A percentile compares a stretch with the other conserved stretches of the same genome.
Conservation (phyloP, 2,329 filamentous ascomycete species). For the Fusarium scirpi region DNA sequence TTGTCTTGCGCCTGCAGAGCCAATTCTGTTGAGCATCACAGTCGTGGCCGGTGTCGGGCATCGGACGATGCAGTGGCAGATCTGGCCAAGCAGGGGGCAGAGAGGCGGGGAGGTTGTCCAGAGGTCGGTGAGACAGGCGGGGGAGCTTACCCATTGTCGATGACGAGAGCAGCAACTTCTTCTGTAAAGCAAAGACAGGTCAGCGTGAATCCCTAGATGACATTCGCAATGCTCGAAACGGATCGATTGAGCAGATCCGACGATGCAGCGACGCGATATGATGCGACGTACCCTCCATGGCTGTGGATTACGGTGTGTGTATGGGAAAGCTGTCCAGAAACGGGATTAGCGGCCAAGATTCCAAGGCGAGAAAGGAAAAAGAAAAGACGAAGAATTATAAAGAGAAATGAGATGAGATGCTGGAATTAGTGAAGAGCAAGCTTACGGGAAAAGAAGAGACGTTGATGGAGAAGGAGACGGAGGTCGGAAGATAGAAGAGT, state of each 20-base stretch:
- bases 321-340: conserved; percentile 51
- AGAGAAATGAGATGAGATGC: conserved; percentile 34
- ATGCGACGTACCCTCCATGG: conserved; percentile 66
- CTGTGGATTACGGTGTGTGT: conserved; percentile 58
- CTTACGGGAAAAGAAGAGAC: conserved; percentile 48
- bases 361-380: conserved; percentile 33
- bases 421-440: conserved; percentile 30
- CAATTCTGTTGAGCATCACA: conserved; percentile 20
- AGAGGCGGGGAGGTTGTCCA: conserved; percentile 40
- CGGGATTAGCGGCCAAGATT: conserved; percentile 48
- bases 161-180: conserved; percentile 99
- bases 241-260: conserved; percentile 40
- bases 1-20: conserved; percentile 7
- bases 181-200: conserved; percentile 71
- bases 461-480: conserved; percentile 51
- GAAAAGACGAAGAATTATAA: conserved; percentile 41
- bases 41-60: conserved; percentile 36
- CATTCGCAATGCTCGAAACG: conserved; percentile 37
- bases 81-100: conserved; percentile 29
- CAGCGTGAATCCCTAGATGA: conserved; percentile 52
- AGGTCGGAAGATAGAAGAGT: conserved; percentile 46
- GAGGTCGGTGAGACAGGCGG: conserved; percentile 54
- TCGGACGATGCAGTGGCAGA: conserved; percentile 43
- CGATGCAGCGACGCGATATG: conserved; percentile 46
- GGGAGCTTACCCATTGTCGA: conserved; percentile 99